These are phyloP conservation scores for Colletotrichum lentis DNA, from an alignment of 2,329 filamentous ascomycete genomes.

Conservation along the genomic window DNA sequence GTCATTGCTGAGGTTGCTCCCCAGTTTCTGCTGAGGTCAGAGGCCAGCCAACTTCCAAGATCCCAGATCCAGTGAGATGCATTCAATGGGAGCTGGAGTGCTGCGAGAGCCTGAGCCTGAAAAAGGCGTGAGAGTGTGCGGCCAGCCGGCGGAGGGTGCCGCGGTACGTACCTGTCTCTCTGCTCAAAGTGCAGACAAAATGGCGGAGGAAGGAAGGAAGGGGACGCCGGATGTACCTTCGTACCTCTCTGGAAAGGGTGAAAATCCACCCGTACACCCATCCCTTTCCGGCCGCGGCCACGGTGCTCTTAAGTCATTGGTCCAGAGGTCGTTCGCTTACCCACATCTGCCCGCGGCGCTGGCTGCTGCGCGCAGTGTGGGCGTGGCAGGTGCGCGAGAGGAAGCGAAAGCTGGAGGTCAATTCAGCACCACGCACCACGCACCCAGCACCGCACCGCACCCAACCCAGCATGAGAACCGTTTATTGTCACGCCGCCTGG, in stretches of 20 bases:
- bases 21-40: conserved; percentile 13
- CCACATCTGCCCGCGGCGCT: conserved; percentile 32
- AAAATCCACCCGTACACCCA: conserved; percentile 27
- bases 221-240: conserved; percentile 20
- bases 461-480: conserved; percentile 41
- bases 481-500: conserved; percentile 41
- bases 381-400: conserved; percentile 37
- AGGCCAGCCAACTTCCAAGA: conserved; percentile 1
- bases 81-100: conserved; percentile 6
- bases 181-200: not conserved
- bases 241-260: conserved; percentile 29
- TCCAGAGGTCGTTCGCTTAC: conserved; percentile 35
- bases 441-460: conserved; percentile 36
- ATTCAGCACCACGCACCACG: conserved; percentile 37
- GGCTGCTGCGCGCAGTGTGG: conserved; percentile 4
- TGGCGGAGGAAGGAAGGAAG: not conserved
- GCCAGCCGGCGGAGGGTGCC: conserved; percentile 21
- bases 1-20: conserved; percentile 7
- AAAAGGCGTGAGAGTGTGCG: not conserved
- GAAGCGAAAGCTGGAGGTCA: conserved; percentile 39
- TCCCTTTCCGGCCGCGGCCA: conserved; percentile 31
- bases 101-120: not conserved
- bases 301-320: conserved; percentile 23
- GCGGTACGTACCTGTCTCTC: conserved; percentile 25
- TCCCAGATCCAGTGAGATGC: conserved; percentile 20